Evolutionary conservation across 169 alveolate genomes (phyloP), one percentile per base, ranked within the genome.

Genomic region (Plasmodium fragile): DNA sequence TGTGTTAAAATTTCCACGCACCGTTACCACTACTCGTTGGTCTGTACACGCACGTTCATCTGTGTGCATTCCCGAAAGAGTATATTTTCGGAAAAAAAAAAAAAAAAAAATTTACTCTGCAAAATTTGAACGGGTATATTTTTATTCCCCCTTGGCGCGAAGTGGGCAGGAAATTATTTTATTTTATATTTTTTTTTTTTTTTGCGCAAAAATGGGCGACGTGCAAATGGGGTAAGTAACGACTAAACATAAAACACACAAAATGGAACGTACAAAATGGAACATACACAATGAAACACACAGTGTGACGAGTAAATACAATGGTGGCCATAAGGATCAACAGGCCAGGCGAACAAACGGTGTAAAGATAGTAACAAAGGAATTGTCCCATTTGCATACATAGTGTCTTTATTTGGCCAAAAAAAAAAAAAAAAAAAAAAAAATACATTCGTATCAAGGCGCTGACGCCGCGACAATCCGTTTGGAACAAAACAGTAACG

Each of bases 351-450:
- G 59, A 49, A 49, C 59, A 65, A 65, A 25, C 30, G 75, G 75
- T 22, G 39, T 18, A 65, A 65, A 28, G 39, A 65, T 25, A 25
- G 39, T 18, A 8, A 65, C 13, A n/a, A 28, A 65, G 36, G 75
- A 22, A 65, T 22, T 59, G 39, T 25, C 75, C 34, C 55, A 36
- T 75, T 75, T 75, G 55, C 36, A 13, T 30, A n/a, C n/a, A 70
- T 36, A 36, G 82, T 75, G 55, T 75, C 82, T 36, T 41, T 34
- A 32, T 75, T 18, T 72, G 41, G 55, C 7, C 1, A 25, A n/a
- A 25, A 73, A 73, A 30, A 32, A 39, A 22, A n/a, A 25, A 75
- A 75, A 32, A 41, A 73, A 73, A 75, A 75, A 75, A 75, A 75
- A 36, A 75, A 75, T 75, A n/a, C 43, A 75, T 41, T 30, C 34